Base-by-base conservation (phyloP, 2,329 filamentous ascomycete genomes). In the Cladophialophora yegresii region DNA sequence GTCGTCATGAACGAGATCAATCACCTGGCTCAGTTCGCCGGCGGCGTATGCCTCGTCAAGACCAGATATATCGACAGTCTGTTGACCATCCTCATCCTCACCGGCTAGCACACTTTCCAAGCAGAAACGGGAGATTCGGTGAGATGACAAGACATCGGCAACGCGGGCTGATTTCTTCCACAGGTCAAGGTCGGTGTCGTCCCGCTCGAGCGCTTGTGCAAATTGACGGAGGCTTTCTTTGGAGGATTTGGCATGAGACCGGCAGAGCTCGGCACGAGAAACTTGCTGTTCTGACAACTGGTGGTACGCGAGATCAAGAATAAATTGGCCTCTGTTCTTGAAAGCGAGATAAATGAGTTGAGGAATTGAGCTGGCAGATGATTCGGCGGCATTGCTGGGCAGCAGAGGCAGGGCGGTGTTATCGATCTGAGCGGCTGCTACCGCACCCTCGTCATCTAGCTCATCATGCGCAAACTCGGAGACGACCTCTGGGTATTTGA, bases 251-350 rank as follows among this genome's bases (percentile, higher is more conserved):
- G 58, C 63, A 59, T 71, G 71, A 40, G 65, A 68, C 23, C 61
- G 62, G 61, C 64, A 65, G 4, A 66, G 20, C 3, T 61, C 59
- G n/a, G 60, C 40, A 7, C 63, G 61, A 23, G 62, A 45, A 26
- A 16, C 60, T 23, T 50, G 45, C 20, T 61, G 55, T 28, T 55
- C 45, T n/a, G 65, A 45, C 23, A 83, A 69, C 50, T 78, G 82
- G 75, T 85, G 79, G 71, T 82, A 87, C 70, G 89, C 85, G 63
- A 79, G 81, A 74, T 99, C 93, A n/a, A 99, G 81, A 63, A 89
- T 81, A 73, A 96, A 97, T 73, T 98, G 91, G 49, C 92, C 95
- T 77, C 93, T 88, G 72, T 98, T 99, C 77, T 98, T 99, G 81
- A 96, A 92, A 1, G 93, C 90, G 7, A 99, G 84, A 73, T 96